Evolutionary conservation across 2,329 filamentous ascomycete genomes (phyloP).

Genomic region (Byssothecium circinans): DNA sequence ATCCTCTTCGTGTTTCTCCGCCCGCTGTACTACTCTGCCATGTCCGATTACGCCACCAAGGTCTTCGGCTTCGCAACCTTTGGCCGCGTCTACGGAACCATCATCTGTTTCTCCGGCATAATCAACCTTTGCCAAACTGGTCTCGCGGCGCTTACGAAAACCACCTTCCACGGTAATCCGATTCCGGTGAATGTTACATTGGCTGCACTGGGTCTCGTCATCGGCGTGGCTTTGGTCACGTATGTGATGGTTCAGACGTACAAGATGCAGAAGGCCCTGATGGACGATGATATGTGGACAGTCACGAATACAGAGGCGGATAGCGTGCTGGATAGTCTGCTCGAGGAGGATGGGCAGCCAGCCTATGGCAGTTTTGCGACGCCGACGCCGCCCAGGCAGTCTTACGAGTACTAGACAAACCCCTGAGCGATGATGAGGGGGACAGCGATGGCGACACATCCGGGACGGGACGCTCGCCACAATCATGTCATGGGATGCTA

Average conservation of each 20-base stretch:
- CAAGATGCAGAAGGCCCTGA: conserved; percentile 33
- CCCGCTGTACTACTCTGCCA: conserved; percentile 86
- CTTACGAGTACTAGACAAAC: background rate
- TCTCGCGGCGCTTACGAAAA: conserved; percentile 75
- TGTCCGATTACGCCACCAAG: conserved; percentile 85
- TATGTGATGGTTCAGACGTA: conserved; percentile 38
- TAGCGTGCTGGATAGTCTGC: conserved; percentile 50
- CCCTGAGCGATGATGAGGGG: no score
- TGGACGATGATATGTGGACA: conserved; percentile 52
- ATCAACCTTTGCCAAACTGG: conserved; percentile 80
- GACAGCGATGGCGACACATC: no score
- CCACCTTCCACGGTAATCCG: conserved; percentile 69
- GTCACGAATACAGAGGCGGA: conserved; percentile 72
- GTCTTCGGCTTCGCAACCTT: conserved; percentile 90
- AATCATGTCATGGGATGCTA: no score
- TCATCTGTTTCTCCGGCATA: conserved; percentile 80
- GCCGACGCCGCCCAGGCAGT: background rate
- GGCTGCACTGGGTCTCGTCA: conserved; percentile 59
- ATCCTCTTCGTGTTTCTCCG: conserved; percentile 79
- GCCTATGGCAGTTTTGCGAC: conserved; percentile 28
- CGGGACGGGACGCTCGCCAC: no score
- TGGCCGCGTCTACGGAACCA: conserved; percentile 84
- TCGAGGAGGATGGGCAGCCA: conserved; percentile 39
- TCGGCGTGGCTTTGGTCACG: conserved; percentile 65
- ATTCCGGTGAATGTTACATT: conserved; percentile 74